Percentiles rank a stretch among this genome's conserved stretches.
These are phyloP conservation scores for Teratosphaeriaceae sp. DNA, from an alignment of 2,329 filamentous ascomycete species.

Conservation along the genomic window DNA sequence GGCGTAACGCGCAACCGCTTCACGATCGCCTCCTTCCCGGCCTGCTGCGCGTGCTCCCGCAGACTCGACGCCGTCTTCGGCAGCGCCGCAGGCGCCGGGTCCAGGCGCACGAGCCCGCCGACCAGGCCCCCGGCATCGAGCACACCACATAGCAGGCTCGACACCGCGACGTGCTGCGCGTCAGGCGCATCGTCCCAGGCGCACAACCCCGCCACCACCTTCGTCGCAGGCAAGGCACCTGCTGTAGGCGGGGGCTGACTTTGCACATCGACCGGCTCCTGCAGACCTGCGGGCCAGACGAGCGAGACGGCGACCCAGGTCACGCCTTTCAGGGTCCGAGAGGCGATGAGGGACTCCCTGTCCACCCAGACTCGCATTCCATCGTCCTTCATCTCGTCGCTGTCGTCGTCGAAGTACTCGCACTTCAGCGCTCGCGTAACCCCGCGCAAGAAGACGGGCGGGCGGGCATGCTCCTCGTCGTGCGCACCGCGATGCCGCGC, in stretches of 20 bases:
- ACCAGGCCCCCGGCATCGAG: constrained; percentile 68
- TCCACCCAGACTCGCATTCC: constrained; percentile 79
- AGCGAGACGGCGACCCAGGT: constrained; percentile 78
- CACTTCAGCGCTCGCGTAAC: constrained; percentile 63
- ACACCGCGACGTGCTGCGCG: constrained; percentile 71
- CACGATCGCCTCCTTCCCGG: constrained; percentile 42
- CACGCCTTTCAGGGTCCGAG: constrained; percentile 66
- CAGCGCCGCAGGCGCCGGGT: constrained; percentile 70
- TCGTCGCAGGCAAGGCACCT: constrained; percentile 53
- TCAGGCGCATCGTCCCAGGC: constrained; percentile 85
- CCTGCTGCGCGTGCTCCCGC: constrained; percentile 32
- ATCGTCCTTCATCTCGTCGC: constrained; percentile 43
- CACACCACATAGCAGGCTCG: constrained; percentile 65
- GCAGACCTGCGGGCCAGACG: constrained; percentile 72
- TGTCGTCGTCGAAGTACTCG: constrained; percentile 66
- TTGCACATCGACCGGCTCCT: constrained; percentile 65
- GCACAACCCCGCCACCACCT: constrained; percentile 67
- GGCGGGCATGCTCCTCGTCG: constrained; percentile 60
- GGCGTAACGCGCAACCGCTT: constrained; percentile 73
- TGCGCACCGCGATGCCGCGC: constrained; percentile 51
- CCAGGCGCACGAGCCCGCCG: constrained; percentile 80
- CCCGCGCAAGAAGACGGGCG: constrained; percentile 69
- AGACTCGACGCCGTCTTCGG: constrained; percentile 50
- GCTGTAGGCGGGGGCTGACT: constrained; percentile 60
- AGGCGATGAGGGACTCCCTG: constrained; percentile 63